These are phyloP conservation scores for Leptodermis oblonga DNA, from an alignment of 257 asterid genomes.

Conservation along the genomic window DNA sequence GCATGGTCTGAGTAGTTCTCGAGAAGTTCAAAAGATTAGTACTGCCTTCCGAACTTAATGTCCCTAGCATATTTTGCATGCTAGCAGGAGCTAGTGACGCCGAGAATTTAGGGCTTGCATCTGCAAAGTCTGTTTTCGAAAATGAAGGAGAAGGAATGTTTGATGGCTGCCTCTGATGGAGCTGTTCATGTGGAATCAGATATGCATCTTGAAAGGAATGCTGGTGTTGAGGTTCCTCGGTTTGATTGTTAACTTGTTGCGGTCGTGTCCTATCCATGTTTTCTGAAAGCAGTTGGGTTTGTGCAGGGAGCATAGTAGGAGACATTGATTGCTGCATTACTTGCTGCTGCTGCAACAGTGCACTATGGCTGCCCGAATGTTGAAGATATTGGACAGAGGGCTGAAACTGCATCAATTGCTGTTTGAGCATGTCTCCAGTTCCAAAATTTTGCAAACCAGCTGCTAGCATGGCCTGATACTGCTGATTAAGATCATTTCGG, in stretches of 20 bases:
- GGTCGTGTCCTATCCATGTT: conserved; percentile 51
- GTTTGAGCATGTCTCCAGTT: conserved; percentile 56
- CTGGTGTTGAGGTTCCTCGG: conserved; percentile 43
- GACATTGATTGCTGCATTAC: conserved; percentile 43
- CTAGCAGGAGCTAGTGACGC: conserved; percentile 43
- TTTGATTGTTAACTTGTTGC: conserved; percentile 49
- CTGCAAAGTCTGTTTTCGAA: conserved; percentile 51
- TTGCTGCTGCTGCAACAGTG: conserved; percentile 48
- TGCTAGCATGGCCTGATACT: conserved; percentile 75
- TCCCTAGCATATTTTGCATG: conserved; percentile 70
- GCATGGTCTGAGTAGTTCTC: conserved; percentile 48
- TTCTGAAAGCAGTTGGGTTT: conserved; percentile 62
- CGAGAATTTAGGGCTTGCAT: conserved; percentile 44
- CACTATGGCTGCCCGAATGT: conserved; percentile 48
- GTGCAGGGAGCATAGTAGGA: conserved; percentile 52
- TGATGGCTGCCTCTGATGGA: conserved; percentile 61
- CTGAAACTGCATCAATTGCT: conserved; percentile 71
- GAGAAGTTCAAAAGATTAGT: conserved; percentile 54
- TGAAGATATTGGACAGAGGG: conserved; percentile 71
- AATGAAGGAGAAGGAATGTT: conserved; percentile 66
- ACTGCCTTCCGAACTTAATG: conserved; percentile 64
- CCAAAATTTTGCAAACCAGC: conserved; percentile 62
- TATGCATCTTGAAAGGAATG: conserved; percentile 56
- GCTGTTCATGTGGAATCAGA: conserved; percentile 54
- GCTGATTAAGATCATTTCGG: conserved; percentile 70